Conservation (phyloP, 1,139 yeast genomes). For the Candida gigantensis region DNA sequence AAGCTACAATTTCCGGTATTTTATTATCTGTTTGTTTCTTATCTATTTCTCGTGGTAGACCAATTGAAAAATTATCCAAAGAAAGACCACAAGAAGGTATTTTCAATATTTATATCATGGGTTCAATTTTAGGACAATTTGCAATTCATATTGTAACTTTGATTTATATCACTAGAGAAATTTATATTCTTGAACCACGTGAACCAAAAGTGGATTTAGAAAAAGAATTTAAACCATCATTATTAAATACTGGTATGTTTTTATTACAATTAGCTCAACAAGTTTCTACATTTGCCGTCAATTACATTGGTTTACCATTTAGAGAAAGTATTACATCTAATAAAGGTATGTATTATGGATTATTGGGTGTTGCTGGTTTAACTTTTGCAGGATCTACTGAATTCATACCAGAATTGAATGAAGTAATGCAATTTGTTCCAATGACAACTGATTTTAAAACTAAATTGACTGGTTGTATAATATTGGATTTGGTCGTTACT, state of each 20-base stretch:
- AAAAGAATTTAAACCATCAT: constrained; percentile 82
- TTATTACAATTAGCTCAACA: constrained; percentile 93
- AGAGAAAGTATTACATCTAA: constrained; percentile 88
- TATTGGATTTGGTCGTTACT: constrained; percentile 74
- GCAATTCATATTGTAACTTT: constrained; percentile 85
- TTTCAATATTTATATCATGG: constrained; percentile 93
- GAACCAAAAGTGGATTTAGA: constrained; percentile 87
- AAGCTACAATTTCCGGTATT: constrained; percentile 90
- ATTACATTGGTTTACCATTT: constrained; percentile 96
- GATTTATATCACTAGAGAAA: constrained; percentile 79
- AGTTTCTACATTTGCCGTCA: constrained; percentile 96
- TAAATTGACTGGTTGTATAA: constrained; percentile 71
- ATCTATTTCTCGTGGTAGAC: constrained; percentile 92
- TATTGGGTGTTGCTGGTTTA: constrained; percentile 84
- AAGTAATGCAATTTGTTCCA: constrained; percentile 87
- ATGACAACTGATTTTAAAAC: constrained; percentile 75
- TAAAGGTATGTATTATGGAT: constrained; percentile 96
- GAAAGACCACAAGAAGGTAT: constrained; percentile 98
- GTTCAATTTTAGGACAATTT: constrained; percentile 94
- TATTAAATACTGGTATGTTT: constrained; percentile 94
- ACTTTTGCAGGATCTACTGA: constrained; percentile 94
- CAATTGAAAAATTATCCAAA: constrained; percentile 83
- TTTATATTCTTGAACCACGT: constrained; percentile 87
- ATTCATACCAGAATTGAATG: constrained; percentile 90
- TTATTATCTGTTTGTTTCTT: constrained; percentile 91